Base-by-base conservation (phyloP, 192 early-diverging fungal species). In the Podila epigama region DNA sequence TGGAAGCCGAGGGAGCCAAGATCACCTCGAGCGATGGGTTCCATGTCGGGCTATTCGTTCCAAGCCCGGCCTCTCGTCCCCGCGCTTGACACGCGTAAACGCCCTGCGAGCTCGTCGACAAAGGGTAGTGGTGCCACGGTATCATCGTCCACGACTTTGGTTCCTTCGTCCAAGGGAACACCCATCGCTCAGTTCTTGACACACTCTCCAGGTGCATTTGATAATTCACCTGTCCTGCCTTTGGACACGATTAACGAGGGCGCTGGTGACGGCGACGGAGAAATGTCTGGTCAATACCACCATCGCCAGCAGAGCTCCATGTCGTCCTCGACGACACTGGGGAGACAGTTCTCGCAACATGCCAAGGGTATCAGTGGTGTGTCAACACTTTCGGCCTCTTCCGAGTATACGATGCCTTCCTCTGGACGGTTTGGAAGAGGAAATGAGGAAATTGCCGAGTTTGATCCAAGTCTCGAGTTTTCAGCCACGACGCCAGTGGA, bases 401-500 rank as follows among this genome's bases (percentile, higher is more conserved):
- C 70, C 11, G 57, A 36, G 2, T 69, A 69, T 37, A 60, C 57
- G 28, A 60, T n/a, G n/a, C n/a, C n/a, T n/a, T n/a, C 54, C 7
- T 52, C 53, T 20, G 67, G 64, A 27, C 60, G 66, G 12, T 40
- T 51, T 11, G 70, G 63, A 33, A 22, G 52, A n/a, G 34, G 53
- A 10, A 52, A 53, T n/a, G 9, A 18, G 10, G 29, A 54, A 2
- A 13, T 54, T 7, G 22, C 52, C 32, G 73, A 77, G 55, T 77
- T 77, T 64, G 66, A 77, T 44, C 59, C 65, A 0, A 54, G 32
- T 10, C 28, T 58, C 11, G 73, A 68, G 4, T 63, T 63, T 35
- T 42, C 66, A 10, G 66, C 73, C 0, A 57, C 42, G 2, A 77
- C 73, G 1, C 73, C 66, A 12, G 54, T 50, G 42, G 73, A 77